phyloP scores from a whole-genome alignment of 2,329 filamentous ascomycete species.

The Ilyonectria destructans region DNA sequence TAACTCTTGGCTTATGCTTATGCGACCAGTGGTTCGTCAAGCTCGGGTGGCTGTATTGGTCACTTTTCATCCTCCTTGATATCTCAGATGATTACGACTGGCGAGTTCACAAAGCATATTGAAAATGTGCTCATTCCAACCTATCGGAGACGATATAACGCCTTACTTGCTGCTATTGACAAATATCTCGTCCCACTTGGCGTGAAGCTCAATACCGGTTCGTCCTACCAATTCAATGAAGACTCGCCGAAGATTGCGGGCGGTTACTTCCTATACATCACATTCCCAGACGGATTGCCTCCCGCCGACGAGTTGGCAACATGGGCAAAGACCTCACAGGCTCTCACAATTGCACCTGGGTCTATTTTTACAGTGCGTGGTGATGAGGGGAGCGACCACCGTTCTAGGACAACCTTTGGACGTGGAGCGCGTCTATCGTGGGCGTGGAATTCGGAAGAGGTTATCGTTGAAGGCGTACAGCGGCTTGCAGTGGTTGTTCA shows the following conservation, averaged over 20 bases:
- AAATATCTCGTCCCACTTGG: constrained; percentile 6
- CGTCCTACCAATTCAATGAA: not conserved
- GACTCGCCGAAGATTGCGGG: constrained; percentile 7
- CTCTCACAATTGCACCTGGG: constrained; percentile 8
- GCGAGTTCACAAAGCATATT: not conserved
- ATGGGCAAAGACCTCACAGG: not conserved
- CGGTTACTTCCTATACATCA: constrained; percentile 15
- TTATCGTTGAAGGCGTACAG: constrained; percentile 8
- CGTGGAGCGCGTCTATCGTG: constrained; percentile 16
- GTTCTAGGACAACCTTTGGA: not conserved
- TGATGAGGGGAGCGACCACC: not conserved
- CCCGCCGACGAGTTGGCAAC: not conserved
- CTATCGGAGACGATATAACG: not conserved
- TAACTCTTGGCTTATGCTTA: not conserved
- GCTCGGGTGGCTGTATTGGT: not conserved
- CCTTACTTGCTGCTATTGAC: not conserved
- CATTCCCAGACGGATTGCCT: constrained; percentile 1
- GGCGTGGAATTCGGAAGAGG: constrained; percentile 17
- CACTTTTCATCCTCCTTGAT: not conserved
- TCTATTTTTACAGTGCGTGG: constrained; percentile 8
- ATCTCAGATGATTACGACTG: not conserved
- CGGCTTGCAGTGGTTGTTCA: not conserved
- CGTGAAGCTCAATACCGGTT: not conserved
- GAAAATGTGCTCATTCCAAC: constrained; percentile 1
- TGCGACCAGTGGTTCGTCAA: not conserved